Evolutionary conservation across 208 protist species (phyloP), one percentile per base, ranked within the genome.

Genomic region (Herpetomonas tarakana): DNA sequence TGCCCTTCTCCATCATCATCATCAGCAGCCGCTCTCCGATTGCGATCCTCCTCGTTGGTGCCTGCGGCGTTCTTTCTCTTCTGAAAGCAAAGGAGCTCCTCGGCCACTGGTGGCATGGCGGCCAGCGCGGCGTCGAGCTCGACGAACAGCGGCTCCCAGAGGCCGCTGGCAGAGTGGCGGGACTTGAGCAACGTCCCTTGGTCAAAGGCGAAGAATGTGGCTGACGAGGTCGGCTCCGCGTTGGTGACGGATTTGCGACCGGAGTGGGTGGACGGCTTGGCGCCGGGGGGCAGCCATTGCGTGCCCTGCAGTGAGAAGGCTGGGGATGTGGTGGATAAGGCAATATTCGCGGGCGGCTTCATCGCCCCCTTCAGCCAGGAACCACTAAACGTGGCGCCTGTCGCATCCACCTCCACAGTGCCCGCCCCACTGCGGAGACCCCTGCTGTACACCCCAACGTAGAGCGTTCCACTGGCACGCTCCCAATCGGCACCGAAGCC

Each of bases 91-190:
- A 31, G 19, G 0, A 14, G 51, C 24, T 65, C 39, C 2, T 22
- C 35, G 2, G 52, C 14, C 45, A 54, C 26, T 3, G 61, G 26
- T 1, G n/a, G 22, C 0, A 66, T 35, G 19, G 31, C 28, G 12
- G 67, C 31, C 4, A 78, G 38, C 4, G 18, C 52, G 28, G 68
- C 64, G 49, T 91, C 84, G 44, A 91, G 66, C 3, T 3, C 44
- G 31, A n/a, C 30, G 55, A 88, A 85, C 2, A 91, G 65, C 0
- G 81, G 81, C 52, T 91, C 84, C 84, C 84, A 91, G 41, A 82
- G 70, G 30, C 84, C 84, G 55, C 73, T 78, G 16, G 82, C 41
- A 19, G 74, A 63, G 2, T 51, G 52, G 22, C 52, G 28, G 1
- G 80, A 81, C 47, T 67, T 65, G 38, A 74, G 35, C 26, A 91